Percentiles rank a stretch among this genome's conserved stretches.
These are phyloP conservation scores for Eucalyptus tenuipes DNA, from an alignment of 345 rosid species.

Conservation along the genomic window DNA sequence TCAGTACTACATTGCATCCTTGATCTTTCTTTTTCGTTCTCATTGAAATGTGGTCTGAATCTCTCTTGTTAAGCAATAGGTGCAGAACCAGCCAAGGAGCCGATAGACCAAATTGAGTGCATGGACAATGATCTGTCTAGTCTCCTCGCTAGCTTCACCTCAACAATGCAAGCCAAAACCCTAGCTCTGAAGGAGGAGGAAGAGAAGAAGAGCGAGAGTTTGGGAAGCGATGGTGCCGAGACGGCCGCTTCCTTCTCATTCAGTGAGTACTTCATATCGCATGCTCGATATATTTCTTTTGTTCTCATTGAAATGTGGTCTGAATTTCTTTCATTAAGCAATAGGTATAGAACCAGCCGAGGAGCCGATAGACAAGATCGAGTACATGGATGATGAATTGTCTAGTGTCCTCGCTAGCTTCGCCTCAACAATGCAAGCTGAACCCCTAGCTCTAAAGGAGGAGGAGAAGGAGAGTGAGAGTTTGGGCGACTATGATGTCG, in stretches of 20 bases:
- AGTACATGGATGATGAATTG: background rate
- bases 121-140: background rate
- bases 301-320: background rate
- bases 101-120: background rate
- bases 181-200: background rate
- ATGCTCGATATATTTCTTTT: background rate
- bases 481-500: background rate
- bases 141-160: background rate
- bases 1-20: background rate
- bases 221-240: background rate
- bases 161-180: background rate
- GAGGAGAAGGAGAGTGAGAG: background rate
- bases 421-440: slow-evolving; percentile 2
- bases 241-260: background rate
- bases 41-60: background rate
- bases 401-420: background rate
- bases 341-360: background rate
- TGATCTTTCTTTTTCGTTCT: background rate
- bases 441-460: slow-evolving; percentile 1
- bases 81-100: background rate
- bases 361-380: background rate
- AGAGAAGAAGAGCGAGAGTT: background rate
- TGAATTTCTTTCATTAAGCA: background rate
- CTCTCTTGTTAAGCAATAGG: background rate
- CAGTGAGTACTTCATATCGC: background rate